phyloP scores from a whole-genome alignment of 805 yeast species.

The Saccharomycopsis synnaedendra region DNA sequence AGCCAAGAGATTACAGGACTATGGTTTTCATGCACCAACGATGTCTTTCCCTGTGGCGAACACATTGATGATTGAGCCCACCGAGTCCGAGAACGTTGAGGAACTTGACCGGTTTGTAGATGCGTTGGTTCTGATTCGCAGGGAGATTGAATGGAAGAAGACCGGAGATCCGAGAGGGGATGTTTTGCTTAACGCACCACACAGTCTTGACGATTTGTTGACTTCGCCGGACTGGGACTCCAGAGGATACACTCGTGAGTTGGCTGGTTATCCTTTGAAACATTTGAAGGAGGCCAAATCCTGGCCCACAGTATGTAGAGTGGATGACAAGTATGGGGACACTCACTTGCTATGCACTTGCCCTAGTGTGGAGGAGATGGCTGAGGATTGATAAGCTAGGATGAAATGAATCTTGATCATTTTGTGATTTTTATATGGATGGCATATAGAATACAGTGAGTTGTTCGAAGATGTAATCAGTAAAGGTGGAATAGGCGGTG shows the following conservation, averaged over 20 bases:
- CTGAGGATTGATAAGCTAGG: background rate
- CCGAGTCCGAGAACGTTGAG: slow-evolving; percentile 82
- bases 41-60: slow-evolving; percentile 98
- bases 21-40: slow-evolving; percentile 98
- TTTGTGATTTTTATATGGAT: no score
- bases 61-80: slow-evolving; percentile 96
- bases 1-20: slow-evolving; percentile 94
- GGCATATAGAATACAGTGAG: no score
- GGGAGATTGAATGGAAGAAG: slow-evolving; percentile 67
- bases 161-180: slow-evolving; percentile 53
- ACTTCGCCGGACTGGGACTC: slow-evolving; percentile 61
- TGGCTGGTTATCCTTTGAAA: slow-evolving; percentile 88
- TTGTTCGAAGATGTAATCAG: no score
- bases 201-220: slow-evolving; percentile 70
- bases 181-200: slow-evolving; percentile 86
- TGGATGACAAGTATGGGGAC: slow-evolving; percentile 94
- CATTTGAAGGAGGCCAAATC: slow-evolving; percentile 64
- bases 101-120: slow-evolving; percentile 89
- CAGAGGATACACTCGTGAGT: slow-evolving; percentile 84
- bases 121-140: slow-evolving; percentile 71
- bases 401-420: no score
- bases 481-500: no score
- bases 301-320: slow-evolving; percentile 92
- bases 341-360: slow-evolving; percentile 88
- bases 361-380: slow-evolving; percentile 54